Base-by-base conservation (phyloP, 306 rosid species). In the Malus sieversii region DNA sequence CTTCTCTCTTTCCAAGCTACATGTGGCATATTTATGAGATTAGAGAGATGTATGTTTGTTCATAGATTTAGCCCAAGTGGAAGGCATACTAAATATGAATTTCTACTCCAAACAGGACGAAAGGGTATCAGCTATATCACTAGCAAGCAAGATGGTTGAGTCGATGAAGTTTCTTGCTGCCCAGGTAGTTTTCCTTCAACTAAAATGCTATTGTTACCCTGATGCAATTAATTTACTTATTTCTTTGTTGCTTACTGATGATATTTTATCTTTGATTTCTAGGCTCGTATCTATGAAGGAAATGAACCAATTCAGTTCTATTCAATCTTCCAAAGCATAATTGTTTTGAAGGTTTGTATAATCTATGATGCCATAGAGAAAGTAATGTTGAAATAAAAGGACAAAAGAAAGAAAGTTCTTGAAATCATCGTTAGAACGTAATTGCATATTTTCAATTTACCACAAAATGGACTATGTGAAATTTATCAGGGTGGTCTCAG, bases 221-320 rank as follows among this genome's bases (percentile, higher is more conserved):
- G 74, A 66, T 67, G 66, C 61, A 73, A 60, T 74, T 71, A 61
- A 59, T 58, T 74, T 71, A 27, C 60, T 59, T 66, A 57, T 66
- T 73, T 67, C 81, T 76, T 57, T 45, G 15, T 38, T 66, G 68
- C 80, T 61, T 80, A 77, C 85, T 90, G 73, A 82, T 71, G 57
- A 72, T 83, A 23, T 74, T 72, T 77, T 67, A 7, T 44, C 62
- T 42, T 69, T 82, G 80, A 72, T 77, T 82, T 79, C 68, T 77
- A 96, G 99, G 97, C 92, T 77, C 94, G 97, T 63, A 77, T 96
- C 66, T 87, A 90, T 78, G 97, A 96, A 85, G 99, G 98, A 72
- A 84, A 78, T 68, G 99, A 96, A 87, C 89, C 99, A 51, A 78
- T 86, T 71, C 93, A 85, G 80, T 96, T 96, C 78, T 76, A 92